phyloP scores from a whole-genome alignment of 176 grass and related monocot species.

The Cymbopogon citratus region DNA sequence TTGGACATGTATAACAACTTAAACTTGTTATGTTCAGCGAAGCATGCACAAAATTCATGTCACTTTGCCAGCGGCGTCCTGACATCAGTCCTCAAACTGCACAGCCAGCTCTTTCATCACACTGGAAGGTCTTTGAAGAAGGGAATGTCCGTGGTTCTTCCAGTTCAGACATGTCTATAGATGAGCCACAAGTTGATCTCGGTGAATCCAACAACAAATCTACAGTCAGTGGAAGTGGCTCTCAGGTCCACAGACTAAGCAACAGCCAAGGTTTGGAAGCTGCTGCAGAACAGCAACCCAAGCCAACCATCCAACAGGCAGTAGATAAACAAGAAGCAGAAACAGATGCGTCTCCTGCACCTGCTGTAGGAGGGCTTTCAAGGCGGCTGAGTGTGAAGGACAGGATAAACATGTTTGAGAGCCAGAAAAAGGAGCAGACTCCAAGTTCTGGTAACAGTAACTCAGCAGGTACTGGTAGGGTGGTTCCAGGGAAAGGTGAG shows the following conservation, averaged over 20 bases:
- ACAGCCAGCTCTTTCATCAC: conserved; percentile 31
- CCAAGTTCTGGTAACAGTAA: conserved; percentile 61
- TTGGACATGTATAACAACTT: conserved; percentile 25
- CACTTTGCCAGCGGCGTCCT: conserved; percentile 68
- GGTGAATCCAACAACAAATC: conserved; percentile 28
- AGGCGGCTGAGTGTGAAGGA: conserved; percentile 94
- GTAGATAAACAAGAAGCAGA: conserved; percentile 49
- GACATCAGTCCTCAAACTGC: conserved; percentile 52
- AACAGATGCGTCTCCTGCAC: conserved; percentile 29
- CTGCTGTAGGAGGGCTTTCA: conserved; percentile 26
- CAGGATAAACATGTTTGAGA: conserved; percentile 94
- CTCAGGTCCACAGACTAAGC: conserved; percentile 25
- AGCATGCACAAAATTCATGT: conserved; percentile 84
- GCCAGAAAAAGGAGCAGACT: conserved; percentile 72
- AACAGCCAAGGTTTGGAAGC: conserved; percentile 48
- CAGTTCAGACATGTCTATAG: conserved; percentile 95
- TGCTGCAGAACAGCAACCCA: conserved; percentile 31
- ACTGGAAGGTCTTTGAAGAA: conserved; percentile 60
- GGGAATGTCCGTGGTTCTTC: conserved; percentile 63
- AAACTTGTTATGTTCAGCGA: conserved; percentile 59
- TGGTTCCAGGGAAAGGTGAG: conserved; percentile 67
- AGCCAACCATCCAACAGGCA: conserved; percentile 36
- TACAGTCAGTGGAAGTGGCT: conserved; percentile 1
- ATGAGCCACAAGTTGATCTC: conserved; percentile 54
- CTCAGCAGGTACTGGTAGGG: conserved; percentile 43